Base-by-base conservation (phyloP, 148 eudicot species). In the Polygonum aviculare region DNA sequence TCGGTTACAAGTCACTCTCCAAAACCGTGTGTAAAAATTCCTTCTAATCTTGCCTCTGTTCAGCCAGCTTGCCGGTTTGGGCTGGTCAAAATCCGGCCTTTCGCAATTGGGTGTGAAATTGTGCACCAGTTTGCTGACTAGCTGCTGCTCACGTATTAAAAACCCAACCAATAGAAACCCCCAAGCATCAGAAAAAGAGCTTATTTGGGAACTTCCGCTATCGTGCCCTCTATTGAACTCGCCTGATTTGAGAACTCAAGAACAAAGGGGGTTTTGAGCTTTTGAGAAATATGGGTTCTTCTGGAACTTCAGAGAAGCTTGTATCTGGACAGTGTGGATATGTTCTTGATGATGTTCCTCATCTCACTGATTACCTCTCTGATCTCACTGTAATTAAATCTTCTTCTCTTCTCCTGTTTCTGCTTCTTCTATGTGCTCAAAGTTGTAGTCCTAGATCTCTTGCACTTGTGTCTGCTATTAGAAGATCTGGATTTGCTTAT, bases 271-370 rank as follows among this genome's bases (percentile, higher is more conserved):
- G 11, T 36, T 67, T 67, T 67, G 72, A 62, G 69, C 38, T 62
- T 62, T 62, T 31, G 69, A 26, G 69, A 67, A 45, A 67, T 2
- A 67, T 67, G 72, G 45, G 72, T 67, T 67, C 44, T 15, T 38
- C 16, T 67, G 72, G 72, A 38, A 36, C 16, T 67, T 15, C 72
- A 15, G 72, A 67, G 12, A 72, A 45, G 75, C 10, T 72, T 12
- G 75, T 72, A 5, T 2, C 33, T 21, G 75, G 75, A 72, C 33
- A 45, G 35, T 72, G 52, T 40, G 75, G 75, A 19, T 72, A 72
- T 72, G 75, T 72, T 5, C 75, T 72, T 72, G 52, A 72, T 41
- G 75, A 72, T 21, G 75, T 72, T 21, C 75, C 75, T 41, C 75
- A 72, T 44, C 54, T 72, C 52, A 44, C 75, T 72, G 75, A 72